Conservation (phyloP, 163 green algal species). For the Scenedesmus sp. region DNA sequence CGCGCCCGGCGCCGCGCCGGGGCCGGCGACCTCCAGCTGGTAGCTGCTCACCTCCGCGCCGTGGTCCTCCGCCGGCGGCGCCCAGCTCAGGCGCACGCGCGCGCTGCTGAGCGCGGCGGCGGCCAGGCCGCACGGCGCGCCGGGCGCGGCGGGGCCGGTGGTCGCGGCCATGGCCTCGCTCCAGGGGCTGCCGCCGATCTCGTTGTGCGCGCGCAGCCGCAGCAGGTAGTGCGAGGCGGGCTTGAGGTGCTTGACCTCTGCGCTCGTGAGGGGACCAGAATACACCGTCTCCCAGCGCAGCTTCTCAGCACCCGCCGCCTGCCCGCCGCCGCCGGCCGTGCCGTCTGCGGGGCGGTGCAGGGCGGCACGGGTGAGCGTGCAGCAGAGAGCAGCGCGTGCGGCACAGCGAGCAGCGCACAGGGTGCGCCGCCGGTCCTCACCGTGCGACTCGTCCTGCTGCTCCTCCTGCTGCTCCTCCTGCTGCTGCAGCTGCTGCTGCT, state of each 20-base stretch:
- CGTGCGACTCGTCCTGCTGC: neutral
- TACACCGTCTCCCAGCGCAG: conserved; percentile 52
- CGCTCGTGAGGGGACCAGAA: conserved; percentile 12
- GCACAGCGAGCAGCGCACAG: neutral
- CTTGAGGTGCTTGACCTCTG: conserved; percentile 56
- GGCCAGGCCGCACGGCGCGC: conserved; percentile 34
- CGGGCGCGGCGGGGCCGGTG: conserved; percentile 56
- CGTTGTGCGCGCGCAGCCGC: conserved; percentile 58
- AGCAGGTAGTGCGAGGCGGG: conserved; percentile 62
- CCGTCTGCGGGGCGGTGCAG: conserved; percentile 13
- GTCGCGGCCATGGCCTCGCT: conserved; percentile 13
- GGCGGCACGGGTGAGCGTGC: neutral
- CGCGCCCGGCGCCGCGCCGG: conserved; percentile 4
- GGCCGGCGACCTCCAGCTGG: conserved; percentile 54
- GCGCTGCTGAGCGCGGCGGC: conserved; percentile 26
- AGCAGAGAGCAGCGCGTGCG: neutral
- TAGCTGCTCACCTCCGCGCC: conserved; percentile 58
- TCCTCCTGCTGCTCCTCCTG: neutral
- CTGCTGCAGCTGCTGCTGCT: neutral
- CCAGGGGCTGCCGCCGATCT: conserved; percentile 59
- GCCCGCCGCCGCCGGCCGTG: conserved; percentile 12
- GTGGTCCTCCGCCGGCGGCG: conserved; percentile 44
- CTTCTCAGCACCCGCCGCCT: neutral
- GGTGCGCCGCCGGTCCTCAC: neutral
- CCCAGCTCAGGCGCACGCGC: conserved; percentile 46